phyloP scores from a whole-genome alignment of 768 basidiomycete species.

The Tylopilus subfusipes region DNA sequence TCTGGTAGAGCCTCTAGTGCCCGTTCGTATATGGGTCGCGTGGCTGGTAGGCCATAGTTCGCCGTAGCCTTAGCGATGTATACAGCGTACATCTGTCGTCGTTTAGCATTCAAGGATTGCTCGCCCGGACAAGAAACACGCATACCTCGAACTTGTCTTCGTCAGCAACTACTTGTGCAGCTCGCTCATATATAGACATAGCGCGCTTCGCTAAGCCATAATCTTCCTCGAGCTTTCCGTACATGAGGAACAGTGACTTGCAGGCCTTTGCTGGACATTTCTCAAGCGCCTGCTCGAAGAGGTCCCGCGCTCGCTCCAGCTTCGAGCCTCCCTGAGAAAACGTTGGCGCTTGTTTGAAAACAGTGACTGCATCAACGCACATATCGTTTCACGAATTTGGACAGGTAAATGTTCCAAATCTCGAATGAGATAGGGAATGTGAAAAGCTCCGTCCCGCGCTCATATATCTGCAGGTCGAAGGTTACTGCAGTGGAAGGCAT shows the following conservation, averaged over 20 bases:
- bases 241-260: slow-evolving; percentile 94
- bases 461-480: slow-evolving; percentile 65
- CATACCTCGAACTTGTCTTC: slow-evolving; percentile 93
- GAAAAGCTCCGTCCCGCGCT: slow-evolving; percentile 94
- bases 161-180: slow-evolving; percentile 78
- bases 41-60: slow-evolving; percentile 95
- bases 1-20: slow-evolving; percentile 93
- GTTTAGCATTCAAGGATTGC: slow-evolving; percentile 4
- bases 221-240: slow-evolving; percentile 94
- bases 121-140: neutral
- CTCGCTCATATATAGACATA: slow-evolving; percentile 94
- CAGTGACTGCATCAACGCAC: slow-evolving; percentile 45
- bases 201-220: slow-evolving; percentile 92
- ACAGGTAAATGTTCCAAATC: slow-evolving; percentile 98
- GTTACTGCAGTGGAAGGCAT: slow-evolving; percentile 6
- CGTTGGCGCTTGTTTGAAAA: neutral
- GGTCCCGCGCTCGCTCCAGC: slow-evolving; percentile 91
- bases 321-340: slow-evolving; percentile 77
- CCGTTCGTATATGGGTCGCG: slow-evolving; percentile 92
- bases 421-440: slow-evolving; percentile 98
- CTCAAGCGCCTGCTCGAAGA: slow-evolving; percentile 96
- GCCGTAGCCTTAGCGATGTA: slow-evolving; percentile 97
- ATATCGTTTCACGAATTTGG: slow-evolving; percentile 96
- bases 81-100: slow-evolving; percentile 82
- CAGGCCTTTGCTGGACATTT: slow-evolving; percentile 94